Evolutionary conservation across 306 rosid species (phyloP).

Genomic region (Ormosia semicastrata): DNA sequence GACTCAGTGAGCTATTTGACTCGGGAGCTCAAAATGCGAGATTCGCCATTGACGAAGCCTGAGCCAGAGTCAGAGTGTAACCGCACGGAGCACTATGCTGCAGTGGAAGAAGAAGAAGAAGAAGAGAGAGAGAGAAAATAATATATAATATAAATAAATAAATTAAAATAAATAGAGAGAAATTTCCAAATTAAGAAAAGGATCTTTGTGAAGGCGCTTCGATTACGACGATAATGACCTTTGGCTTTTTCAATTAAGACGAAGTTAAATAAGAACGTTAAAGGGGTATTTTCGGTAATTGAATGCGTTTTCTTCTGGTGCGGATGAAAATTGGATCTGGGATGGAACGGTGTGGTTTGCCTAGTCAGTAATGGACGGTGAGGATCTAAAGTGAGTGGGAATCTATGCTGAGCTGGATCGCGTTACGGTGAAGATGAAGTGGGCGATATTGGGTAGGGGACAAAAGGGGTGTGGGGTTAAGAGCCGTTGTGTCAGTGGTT

Average conservation of each 20-base stretch:
- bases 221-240: slow-evolving; percentile 42
- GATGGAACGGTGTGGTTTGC: not conserved
- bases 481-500: slow-evolving; percentile 36
- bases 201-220: slow-evolving; percentile 25
- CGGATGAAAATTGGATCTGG: not conserved
- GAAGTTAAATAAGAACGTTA: slow-evolving; percentile 33
- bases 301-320: not conserved
- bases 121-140: not conserved
- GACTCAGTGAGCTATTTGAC: slow-evolving; percentile 28
- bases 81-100: not conserved
- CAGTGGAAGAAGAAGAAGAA: slow-evolving; percentile 3
- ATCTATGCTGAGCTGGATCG: slow-evolving; percentile 28
- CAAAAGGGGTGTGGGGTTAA: not conserved
- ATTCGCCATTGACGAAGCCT: slow-evolving; percentile 28
- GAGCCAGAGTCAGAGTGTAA: not conserved
- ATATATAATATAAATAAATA: not conserved
- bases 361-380: slow-evolving; percentile 4
- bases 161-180: not conserved
- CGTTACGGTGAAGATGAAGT: not conserved
- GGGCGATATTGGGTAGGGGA: not conserved
- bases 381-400: not conserved
- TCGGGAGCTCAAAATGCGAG: slow-evolving; percentile 36
- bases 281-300: slow-evolving; percentile 41
- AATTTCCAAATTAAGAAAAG: not conserved
- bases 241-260: not conserved